These are phyloP conservation scores for Diplodia sapinea DNA, from an alignment of 2,329 filamentous ascomycete genomes.

Conservation along the genomic window DNA sequence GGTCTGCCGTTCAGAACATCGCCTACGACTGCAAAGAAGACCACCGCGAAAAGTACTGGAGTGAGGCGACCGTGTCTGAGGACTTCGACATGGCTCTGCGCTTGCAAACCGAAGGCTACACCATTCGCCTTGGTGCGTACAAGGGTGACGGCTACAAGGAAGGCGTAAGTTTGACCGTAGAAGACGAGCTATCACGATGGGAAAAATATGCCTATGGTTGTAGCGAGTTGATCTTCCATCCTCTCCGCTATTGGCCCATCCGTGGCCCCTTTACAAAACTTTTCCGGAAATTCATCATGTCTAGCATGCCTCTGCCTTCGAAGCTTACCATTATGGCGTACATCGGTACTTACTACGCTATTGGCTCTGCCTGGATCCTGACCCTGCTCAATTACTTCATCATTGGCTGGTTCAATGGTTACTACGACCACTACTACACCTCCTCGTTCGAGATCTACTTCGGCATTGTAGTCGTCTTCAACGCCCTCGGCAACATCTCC, in stretches of 20 bases:
- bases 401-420: slow-evolving; percentile 76
- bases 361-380: slow-evolving; percentile 76
- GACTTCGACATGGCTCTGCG: slow-evolving; percentile 84
- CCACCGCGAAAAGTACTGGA: slow-evolving; percentile 78
- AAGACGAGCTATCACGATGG: slow-evolving; percentile 80
- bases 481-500: slow-evolving; percentile 73
- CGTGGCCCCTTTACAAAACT: slow-evolving; percentile 79
- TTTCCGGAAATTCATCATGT: slow-evolving; percentile 75
- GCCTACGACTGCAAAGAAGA: slow-evolving; percentile 72
- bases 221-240: slow-evolving; percentile 82
- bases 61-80: slow-evolving; percentile 78
- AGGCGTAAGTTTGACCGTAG: slow-evolving; percentile 81
- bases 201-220: slow-evolving; percentile 88
- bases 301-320: slow-evolving; percentile 74
- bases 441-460: slow-evolving; percentile 81
- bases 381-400: slow-evolving; percentile 77
- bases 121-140: slow-evolving; percentile 74
- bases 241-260: slow-evolving; percentile 73
- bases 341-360: slow-evolving; percentile 81
- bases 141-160: slow-evolving; percentile 80
- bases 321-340: slow-evolving; percentile 79
- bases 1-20: slow-evolving; percentile 76
- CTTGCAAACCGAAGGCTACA: slow-evolving; percentile 73
- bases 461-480: slow-evolving; percentile 79
- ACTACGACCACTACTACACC: slow-evolving; percentile 77